Evolutionary conservation across 768 basidiomycete genomes (phyloP), one percentile per base, ranked within the genome.

Genomic region (Mycena galericulata): DNA sequence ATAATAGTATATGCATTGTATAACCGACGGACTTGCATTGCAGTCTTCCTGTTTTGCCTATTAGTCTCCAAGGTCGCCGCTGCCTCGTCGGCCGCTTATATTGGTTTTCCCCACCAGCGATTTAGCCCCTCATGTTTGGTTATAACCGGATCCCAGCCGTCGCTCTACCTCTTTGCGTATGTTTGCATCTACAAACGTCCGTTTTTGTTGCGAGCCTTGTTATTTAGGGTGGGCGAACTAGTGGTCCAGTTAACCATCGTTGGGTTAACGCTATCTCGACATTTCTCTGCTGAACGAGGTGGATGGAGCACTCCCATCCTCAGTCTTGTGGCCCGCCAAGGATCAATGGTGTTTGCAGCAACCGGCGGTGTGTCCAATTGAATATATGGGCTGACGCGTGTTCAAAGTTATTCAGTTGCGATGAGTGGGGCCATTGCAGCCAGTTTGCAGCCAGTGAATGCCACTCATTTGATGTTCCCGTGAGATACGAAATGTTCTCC

Each of bases 1-100:
- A n/a, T n/a, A n/a, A n/a, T 20, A 61, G 60, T 62, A 9, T 62
- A 62, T 14, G 60, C 60, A 11, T 34, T 53, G 18, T 62, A 62
- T 18, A 62, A 62, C 47, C 60, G 49, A 29, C 36, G 30, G 18
- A 40, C 18, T 2, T 62, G 26, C 41, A 36, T 62, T 7, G 60
- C 60, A n/a, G 18, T n/a, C 12, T 20, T 51, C 26, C 50, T 62
- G 10, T 6, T 41, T 36, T 30, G 9, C 49, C 38, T 62, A 17
- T 36, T 62, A 14, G 34, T 43, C 1, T 36, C 22, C 24, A 62
- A 40, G 24, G 17, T 62, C 27, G 4, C 41, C 12, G 18, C 29
- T 3, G 24, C 60, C n/a, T 8, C 24, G 14, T 11, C 26, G 17
- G 24, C 27, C 20, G 9, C 27, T 49, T 51, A 38, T 9, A 38